A percentile compares a stretch with the other conserved stretches of the same genome.
phyloP scores from a whole-genome alignment of 2,329 filamentous ascomycete genomes.

The Endothia cerciana region DNA sequence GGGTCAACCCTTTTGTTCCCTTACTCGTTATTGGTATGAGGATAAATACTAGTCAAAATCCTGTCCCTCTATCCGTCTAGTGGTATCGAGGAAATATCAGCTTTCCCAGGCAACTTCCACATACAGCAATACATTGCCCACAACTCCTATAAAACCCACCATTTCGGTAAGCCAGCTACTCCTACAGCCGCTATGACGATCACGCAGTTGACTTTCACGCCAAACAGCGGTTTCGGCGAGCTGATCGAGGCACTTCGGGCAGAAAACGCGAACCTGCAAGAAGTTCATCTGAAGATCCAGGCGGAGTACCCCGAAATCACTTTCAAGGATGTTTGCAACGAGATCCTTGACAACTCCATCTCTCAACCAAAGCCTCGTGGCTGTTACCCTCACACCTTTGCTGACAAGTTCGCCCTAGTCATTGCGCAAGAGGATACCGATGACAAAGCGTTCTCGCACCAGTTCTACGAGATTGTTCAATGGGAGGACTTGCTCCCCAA shows the following conservation, averaged over 20 bases:
- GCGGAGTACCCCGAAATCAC: neutral
- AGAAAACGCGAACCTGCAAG: neutral
- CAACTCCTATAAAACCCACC: neutral
- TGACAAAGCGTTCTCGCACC: neutral
- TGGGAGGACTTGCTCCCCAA: neutral
- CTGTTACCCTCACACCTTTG: neutral
- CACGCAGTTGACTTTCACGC: neutral
- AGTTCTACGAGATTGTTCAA: neutral
- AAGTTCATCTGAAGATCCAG: neutral
- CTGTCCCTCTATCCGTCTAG: no score
- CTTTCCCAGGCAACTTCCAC: neutral
- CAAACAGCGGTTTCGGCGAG: neutral
- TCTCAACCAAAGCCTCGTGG: no score
- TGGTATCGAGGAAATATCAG: no score
- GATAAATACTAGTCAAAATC: neutral
- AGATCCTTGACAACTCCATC: neutral
- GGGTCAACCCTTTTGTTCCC: neutral
- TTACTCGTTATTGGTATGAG: neutral
- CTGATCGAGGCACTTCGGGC: neutral
- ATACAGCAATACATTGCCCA: neutral
- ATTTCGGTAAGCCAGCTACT: neutral
- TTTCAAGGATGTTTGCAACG: neutral
- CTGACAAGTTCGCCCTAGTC: neutral
- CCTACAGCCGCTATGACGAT: neutral
- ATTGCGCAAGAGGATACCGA: no score